A percentile compares a stretch with the other conserved stretches of the same genome.
Evolutionary conservation across 2,329 filamentous ascomycete genomes (phyloP).

Genomic region (Cladosporium austrohemisphaericum): DNA sequence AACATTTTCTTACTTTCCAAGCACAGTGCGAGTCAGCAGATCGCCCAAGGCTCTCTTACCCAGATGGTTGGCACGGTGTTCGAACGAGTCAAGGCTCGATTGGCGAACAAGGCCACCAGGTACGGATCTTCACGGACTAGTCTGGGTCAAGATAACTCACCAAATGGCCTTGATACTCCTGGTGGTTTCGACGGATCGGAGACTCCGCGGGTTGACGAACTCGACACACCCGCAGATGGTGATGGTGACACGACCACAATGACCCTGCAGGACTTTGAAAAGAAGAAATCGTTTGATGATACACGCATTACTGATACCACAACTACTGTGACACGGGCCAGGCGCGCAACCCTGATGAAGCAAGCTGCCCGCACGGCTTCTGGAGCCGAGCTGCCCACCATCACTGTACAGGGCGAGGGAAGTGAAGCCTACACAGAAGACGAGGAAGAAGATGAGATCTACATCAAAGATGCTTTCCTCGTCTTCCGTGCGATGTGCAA

Average conservation of each 20-base stretch:
- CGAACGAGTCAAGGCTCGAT: slow-evolving; percentile 80
- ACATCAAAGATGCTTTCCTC: slow-evolving; percentile 93
- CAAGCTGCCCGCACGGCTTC: slow-evolving; percentile 40
- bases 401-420: slow-evolving; percentile 31
- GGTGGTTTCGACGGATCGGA: slow-evolving; percentile 25
- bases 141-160: slow-evolving; percentile 31
- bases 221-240: slow-evolving; percentile 40
- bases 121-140: slow-evolving; percentile 50
- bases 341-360: slow-evolving; percentile 32
- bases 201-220: slow-evolving; percentile 27
- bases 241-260: slow-evolving; percentile 49
- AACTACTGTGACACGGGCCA: slow-evolving; percentile 62
- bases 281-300: slow-evolving; percentile 63
- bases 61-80: slow-evolving; percentile 99
- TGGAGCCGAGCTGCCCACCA: slow-evolving; percentile 40
- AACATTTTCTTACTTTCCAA: slow-evolving; percentile 97
- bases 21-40: slow-evolving; percentile 90
- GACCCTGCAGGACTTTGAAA: slow-evolving; percentile 66
- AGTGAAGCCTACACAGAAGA: slow-evolving; percentile 59
- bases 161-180: slow-evolving; percentile 27
- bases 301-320: slow-evolving; percentile 63
- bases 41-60: slow-evolving; percentile 92
- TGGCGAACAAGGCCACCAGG: slow-evolving; percentile 82
- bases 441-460: slow-evolving; percentile 90
- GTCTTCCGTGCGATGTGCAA: slow-evolving; percentile 98